phyloP scores from a whole-genome alignment of 2,329 filamentous ascomycete species.

The Raffaelea deltoideospora region DNA sequence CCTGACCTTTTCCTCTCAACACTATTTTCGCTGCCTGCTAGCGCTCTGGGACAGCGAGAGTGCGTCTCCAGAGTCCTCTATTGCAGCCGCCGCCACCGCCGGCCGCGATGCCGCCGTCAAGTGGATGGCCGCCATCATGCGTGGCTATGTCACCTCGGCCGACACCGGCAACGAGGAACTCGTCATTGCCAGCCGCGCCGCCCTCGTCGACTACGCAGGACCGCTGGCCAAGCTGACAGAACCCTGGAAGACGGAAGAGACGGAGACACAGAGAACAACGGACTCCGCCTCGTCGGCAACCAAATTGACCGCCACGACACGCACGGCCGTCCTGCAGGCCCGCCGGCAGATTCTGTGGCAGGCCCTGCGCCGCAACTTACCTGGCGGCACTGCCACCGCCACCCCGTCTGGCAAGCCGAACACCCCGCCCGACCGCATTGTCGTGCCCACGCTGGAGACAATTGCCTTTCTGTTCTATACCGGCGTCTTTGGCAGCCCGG shows the following conservation, averaged over 20 bases:
- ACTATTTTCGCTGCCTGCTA: constrained; percentile 43
- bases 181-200: constrained; percentile 51
- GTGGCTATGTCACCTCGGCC: constrained; percentile 57
- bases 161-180: constrained; percentile 67
- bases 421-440: constrained; percentile 51
- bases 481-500: constrained; percentile 22
- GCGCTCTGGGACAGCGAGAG: constrained; percentile 25
- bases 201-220: constrained; percentile 44
- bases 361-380: constrained; percentile 39
- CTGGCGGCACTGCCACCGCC: constrained; percentile 9
- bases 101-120: constrained; percentile 5
- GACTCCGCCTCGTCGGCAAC: no score
- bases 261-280: no score
- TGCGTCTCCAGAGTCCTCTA: no score
- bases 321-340: constrained; percentile 21
- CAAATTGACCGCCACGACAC: no score
- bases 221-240: no score
- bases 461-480: constrained; percentile 62
- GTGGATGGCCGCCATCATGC: constrained; percentile 40
- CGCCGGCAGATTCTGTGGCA: constrained; percentile 20
- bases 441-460: constrained; percentile 64
- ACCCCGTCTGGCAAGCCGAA: constrained; percentile 12
- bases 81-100: constrained; percentile 12
- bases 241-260: no score
- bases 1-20: constrained; percentile 39